Conservation (phyloP, 1,284 basidiomycete genomes). For the Ganoderma boninense region DNA sequence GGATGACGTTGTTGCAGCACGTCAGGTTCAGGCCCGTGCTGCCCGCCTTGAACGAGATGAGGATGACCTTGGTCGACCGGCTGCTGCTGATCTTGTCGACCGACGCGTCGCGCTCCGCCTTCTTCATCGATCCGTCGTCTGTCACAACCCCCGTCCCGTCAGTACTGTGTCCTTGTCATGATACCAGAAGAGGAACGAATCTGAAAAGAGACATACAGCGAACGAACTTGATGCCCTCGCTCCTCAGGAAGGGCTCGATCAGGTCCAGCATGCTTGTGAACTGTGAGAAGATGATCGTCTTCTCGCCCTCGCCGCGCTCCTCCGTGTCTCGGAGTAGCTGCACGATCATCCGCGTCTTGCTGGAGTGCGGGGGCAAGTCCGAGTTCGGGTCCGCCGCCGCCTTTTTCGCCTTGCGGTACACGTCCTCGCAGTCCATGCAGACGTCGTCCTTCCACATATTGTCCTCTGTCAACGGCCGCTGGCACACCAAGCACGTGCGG, state of each 20-base stretch:
- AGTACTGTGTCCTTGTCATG: background rate
- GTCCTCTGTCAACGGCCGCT: slow-evolving; percentile 50
- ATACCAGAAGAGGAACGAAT: background rate
- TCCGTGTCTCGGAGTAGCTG: slow-evolving; percentile 77
- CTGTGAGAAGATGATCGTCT: slow-evolving; percentile 92
- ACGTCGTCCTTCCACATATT: slow-evolving; percentile 52
- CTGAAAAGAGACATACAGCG: slow-evolving; percentile 72
- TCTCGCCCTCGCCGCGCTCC: slow-evolving; percentile 73
- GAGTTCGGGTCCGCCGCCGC: slow-evolving; percentile 36
- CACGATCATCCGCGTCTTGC: slow-evolving; percentile 91
- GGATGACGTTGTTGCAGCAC: slow-evolving; percentile 92
- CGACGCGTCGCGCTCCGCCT: slow-evolving; percentile 78
- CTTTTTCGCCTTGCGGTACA: slow-evolving; percentile 53
- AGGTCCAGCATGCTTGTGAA: slow-evolving; percentile 93
- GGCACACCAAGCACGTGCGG: slow-evolving; percentile 82
- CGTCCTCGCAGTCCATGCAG: slow-evolving; percentile 67
- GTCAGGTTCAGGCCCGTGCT: slow-evolving; percentile 95
- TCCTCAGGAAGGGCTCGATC: slow-evolving; percentile 82
- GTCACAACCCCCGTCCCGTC: background rate
- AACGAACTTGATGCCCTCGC: slow-evolving; percentile 74
- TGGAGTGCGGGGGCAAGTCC: slow-evolving; percentile 68
- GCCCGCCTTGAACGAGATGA: slow-evolving; percentile 97
- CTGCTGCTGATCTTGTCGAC: slow-evolving; percentile 78
- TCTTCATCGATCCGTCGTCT: slow-evolving; percentile 91
- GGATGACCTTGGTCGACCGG: slow-evolving; percentile 71